Percentiles rank a stretch among this genome's conserved stretches.
These are phyloP conservation scores for Setomelanomma holmii DNA, from an alignment of 2,329 filamentous ascomycete genomes.

Conservation along the genomic window DNA sequence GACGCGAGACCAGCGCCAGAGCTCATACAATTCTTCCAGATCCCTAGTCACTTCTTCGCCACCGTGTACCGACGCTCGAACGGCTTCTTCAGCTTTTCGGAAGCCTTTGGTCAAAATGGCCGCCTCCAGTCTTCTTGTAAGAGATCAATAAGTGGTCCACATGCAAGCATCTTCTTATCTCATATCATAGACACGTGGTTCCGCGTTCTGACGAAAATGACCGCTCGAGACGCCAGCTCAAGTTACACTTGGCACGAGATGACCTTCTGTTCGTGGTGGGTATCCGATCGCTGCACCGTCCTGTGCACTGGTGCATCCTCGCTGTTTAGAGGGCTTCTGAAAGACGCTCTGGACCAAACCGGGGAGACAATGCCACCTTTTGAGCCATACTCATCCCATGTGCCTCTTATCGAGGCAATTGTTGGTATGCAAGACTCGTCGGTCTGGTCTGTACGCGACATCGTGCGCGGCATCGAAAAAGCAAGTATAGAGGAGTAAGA, in stretches of 20 bases:
- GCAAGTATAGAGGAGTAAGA: constrained; percentile 1
- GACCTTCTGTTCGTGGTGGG: constrained; percentile 22
- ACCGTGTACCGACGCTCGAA: constrained; percentile 22
- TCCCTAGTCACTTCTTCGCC: constrained; percentile 17
- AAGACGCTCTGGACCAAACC: constrained; percentile 2
- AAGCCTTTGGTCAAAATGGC: constrained; percentile 4
- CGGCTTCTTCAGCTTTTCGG: constrained; percentile 20
- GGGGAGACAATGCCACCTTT: constrained; percentile 1
- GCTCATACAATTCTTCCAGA: constrained; percentile 13
- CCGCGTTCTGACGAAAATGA: constrained; percentile 17
- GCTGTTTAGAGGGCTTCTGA: constrained; percentile 8
- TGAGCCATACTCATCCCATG: constrained; percentile 14
- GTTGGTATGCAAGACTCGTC: constrained; percentile 14
- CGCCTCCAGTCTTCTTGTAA: constrained; percentile 9
- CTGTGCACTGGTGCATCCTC: constrained; percentile 15
- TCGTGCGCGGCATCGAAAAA: constrained; percentile 19
- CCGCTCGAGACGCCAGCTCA: not conserved
- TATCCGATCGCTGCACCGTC: not conserved
- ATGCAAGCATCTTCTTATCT: not conserved
- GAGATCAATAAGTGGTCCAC: not conserved
- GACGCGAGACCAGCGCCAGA: constrained; percentile 3
- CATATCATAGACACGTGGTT: constrained; percentile 14
- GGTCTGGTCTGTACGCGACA: constrained; percentile 23
- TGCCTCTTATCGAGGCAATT: constrained; percentile 19
- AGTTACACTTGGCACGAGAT: constrained; percentile 25